Percentiles rank a stretch among this genome's conserved stretches.
These are phyloP conservation scores for Metschnikowia picachoensis DNA, from an alignment of 805 yeast genomes.

Conservation along the genomic window DNA sequence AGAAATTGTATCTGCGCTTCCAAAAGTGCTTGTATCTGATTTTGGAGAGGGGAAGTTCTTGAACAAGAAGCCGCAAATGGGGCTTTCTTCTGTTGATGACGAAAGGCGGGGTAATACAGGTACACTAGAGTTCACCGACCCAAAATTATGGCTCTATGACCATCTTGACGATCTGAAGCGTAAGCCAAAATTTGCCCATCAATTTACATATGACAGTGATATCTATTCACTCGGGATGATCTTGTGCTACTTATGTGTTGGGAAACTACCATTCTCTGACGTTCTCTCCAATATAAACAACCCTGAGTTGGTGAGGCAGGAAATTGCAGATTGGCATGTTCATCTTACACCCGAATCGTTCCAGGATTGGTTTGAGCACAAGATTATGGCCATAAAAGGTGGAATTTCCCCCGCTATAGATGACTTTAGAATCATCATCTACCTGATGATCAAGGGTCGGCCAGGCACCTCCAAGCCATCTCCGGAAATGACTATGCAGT, in stretches of 20 bases:
- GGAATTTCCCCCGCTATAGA: conserved; percentile 1
- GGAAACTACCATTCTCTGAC: conserved; percentile 54
- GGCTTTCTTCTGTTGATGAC: conserved; percentile 23
- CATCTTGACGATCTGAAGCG: conserved; percentile 22
- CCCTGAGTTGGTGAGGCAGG: conserved; percentile 26
- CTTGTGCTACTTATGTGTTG: conserved; percentile 69
- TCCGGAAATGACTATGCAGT: conserved; percentile 17
- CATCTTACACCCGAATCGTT: conserved; percentile 20
- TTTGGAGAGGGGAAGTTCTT: conserved; percentile 85
- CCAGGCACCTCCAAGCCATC: conserved; percentile 7
- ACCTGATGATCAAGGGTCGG: conserved; percentile 31
- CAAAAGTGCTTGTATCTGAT: conserved; percentile 78
- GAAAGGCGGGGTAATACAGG: conserved; percentile 83
- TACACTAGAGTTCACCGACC: conserved; percentile 83
- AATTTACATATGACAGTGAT: conserved; percentile 72
- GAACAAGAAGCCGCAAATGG: conserved; percentile 37
- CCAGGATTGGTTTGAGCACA: conserved; percentile 24
- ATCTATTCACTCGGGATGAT: conserved; percentile 82
- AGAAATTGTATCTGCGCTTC: conserved; percentile 34
- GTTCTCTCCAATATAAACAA: conserved; percentile 17
- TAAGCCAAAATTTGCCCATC: conserved; percentile 36
- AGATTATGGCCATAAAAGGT: not conserved
- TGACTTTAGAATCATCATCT: conserved; percentile 23
- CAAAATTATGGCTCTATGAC: conserved; percentile 56
- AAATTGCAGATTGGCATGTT: conserved; percentile 31